A percentile compares a stretch with the other conserved stretches of the same genome.
Evolutionary conservation across 163 green algal genomes (phyloP).

Genomic region (Volvox carteri): DNA sequence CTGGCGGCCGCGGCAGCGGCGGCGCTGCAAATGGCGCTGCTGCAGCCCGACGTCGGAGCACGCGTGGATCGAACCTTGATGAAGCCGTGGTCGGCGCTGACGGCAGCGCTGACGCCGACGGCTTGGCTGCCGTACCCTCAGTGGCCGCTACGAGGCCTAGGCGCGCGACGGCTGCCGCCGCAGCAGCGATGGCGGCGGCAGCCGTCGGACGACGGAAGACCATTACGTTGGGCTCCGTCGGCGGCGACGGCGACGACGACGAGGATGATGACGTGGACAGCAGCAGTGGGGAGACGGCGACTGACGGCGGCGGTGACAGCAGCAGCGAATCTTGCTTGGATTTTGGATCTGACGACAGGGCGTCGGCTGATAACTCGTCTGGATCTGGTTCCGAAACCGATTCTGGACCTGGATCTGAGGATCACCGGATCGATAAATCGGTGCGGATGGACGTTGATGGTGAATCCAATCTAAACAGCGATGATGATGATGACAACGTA

Average conservation of each 20-base stretch:
- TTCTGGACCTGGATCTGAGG: not conserved
- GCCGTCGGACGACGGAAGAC: not conserved
- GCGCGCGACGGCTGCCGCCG: not conserved
- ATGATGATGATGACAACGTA: constrained; percentile 28
- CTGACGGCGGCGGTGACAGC: constrained; percentile 3
- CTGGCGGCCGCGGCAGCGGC: not conserved
- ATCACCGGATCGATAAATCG: not conserved
- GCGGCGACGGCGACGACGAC: not conserved
- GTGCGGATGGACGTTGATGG: not conserved
- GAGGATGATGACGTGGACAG: not conserved
- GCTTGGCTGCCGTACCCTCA: not conserved
- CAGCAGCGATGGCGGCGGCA: not conserved
- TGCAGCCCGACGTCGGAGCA: too few species aligned
- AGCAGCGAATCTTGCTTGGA: constrained; percentile 1
- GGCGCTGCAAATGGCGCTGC: too few species aligned
- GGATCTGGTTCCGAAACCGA: not conserved
- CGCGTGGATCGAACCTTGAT: not conserved
- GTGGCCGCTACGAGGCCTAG: not conserved
- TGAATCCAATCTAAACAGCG: not conserved
- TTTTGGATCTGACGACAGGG: not conserved
- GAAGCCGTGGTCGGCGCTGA: not conserved
- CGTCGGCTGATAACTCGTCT: too few species aligned
- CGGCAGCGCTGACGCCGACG: not conserved
- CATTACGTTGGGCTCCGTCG: too few species aligned
- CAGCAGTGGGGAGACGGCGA: not conserved